phyloP scores from a whole-genome alignment of 208 protist genomes.

The Trypanosoma brucei region DNA sequence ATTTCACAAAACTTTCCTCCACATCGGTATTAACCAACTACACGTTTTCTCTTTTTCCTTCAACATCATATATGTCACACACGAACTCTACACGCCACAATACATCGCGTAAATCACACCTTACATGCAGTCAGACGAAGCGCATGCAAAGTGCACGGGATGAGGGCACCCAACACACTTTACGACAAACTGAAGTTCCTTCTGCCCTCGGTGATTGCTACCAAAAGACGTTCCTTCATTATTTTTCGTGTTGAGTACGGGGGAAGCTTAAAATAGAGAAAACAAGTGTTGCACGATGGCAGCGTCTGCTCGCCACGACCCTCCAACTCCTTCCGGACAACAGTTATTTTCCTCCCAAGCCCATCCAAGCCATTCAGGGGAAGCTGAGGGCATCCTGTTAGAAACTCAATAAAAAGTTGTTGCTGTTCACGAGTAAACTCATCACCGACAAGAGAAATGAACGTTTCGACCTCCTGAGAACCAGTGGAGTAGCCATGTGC shows the following conservation, averaged over 20 bases:
- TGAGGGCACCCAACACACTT: background rate
- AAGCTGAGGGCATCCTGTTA: slow-evolving; percentile 79
- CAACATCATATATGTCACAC: too few species aligned
- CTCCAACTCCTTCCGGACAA: slow-evolving; percentile 83
- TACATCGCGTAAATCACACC: too few species aligned
- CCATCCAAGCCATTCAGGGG: slow-evolving; percentile 75
- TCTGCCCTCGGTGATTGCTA: slow-evolving; percentile 81
- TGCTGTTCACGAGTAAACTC: slow-evolving; percentile 69
- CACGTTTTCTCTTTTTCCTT: too few species aligned
- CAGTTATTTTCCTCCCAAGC: slow-evolving; percentile 68
- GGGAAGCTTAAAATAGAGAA: slow-evolving; percentile 88
- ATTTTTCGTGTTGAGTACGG: slow-evolving; percentile 67
- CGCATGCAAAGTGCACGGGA: too few species aligned
- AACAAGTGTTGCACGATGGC: slow-evolving; percentile 90
- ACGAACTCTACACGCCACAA: too few species aligned
- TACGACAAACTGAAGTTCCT: slow-evolving; percentile 86
- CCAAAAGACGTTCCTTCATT: slow-evolving; percentile 64
- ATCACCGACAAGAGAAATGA: slow-evolving; percentile 61
- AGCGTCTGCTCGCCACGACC: slow-evolving; percentile 58
- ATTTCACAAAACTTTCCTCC: too few species aligned
- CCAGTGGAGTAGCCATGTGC: slow-evolving; percentile 81
- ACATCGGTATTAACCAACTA: too few species aligned
- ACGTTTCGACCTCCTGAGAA: slow-evolving; percentile 54
- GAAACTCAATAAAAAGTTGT: slow-evolving; percentile 82
- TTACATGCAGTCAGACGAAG: too few species aligned